Conservation (phyloP, 2,329 filamentous ascomycete genomes). For the Sporothrix euskadiensis region DNA sequence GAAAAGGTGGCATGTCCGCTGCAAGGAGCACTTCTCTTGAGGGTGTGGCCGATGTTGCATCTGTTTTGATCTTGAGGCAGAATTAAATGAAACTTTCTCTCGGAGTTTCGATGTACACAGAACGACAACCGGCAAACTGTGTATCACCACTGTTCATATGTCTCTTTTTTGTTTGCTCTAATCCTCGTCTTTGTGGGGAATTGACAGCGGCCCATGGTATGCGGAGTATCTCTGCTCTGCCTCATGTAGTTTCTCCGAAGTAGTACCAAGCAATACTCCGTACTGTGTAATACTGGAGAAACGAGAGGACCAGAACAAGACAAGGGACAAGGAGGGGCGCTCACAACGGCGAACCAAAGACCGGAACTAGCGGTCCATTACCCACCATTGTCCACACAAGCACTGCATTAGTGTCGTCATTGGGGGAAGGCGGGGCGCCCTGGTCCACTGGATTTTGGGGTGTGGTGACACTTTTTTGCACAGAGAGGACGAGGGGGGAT, state of each 20-base stretch:
- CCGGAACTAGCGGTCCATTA: slow-evolving; percentile 9
- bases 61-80: background rate
- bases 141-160: background rate
- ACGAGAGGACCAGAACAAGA: background rate
- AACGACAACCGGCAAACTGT: background rate
- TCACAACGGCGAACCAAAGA: background rate
- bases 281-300: slow-evolving; percentile 12
- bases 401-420: slow-evolving; percentile 17
- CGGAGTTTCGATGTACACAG: background rate
- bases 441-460: slow-evolving; percentile 14
- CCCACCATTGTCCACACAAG: background rate
- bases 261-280: slow-evolving; percentile 1
- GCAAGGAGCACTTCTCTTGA: background rate
- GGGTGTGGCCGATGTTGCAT: background rate
- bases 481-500: background rate
- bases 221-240: slow-evolving; percentile 11
- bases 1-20: background rate
- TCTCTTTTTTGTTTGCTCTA: background rate
- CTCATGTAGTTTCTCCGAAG: slow-evolving; percentile 10
- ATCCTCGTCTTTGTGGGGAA: background rate
- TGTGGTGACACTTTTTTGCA: slow-evolving; percentile 19
- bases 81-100: background rate
- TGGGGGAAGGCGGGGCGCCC: background rate
- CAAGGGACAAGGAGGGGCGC: background rate
- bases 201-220: background rate